Base-by-base conservation (phyloP, 192 early-diverging fungal species). In the Martensiomyces pterosporus region DNA sequence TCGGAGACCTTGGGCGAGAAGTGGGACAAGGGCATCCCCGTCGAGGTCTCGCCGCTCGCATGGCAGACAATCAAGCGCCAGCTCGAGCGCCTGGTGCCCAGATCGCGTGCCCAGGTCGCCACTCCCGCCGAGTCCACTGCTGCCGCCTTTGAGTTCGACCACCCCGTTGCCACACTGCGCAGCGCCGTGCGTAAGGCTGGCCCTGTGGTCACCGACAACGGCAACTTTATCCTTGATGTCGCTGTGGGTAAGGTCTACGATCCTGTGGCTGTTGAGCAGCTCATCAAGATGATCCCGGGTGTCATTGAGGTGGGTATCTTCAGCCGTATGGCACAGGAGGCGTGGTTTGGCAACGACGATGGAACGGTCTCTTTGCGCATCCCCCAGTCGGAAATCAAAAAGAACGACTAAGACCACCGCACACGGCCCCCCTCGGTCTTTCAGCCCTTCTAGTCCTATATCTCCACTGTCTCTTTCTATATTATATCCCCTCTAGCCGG, bases 251-350 rank as follows among this genome's bases (percentile, higher is more conserved):
- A 73, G 10, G 92, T 94, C 53, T 51, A 74, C 9, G 75, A 84
- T 24, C 87, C 91, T 2, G 47, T 45, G 8, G 65, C 54, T 0
- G 66, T 85, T 0, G 70, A 85, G 43, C 46, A 44, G 24, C 47
- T 64, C 47, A 36, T 94, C 24, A 92, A 85, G 46, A 52, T 79
- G 52, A 75, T 93, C 6, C 86, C 91, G 0, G 94, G 94, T 24
- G 88, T 97, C 16, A 80, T 94, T 6, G 94, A 97, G 57, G 92
- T 93, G 19, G 94, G 92, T 3, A 73, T 97, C 42, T 97, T 97
- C 60, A 86, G 86, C 67, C 68, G 76, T 13, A 91, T 97, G 85
- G 89, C 90, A 14, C 56, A 78, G 12, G 67, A 79, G 55, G 92
- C 86, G 0, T 94, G 91, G 71, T 91, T 97, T 77, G 94, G 92